A percentile compares a stretch with the other conserved stretches of the same genome.
Evolutionary conservation across 2,329 filamentous ascomycete genomes (phyloP).

Genomic region (Aspergillus tanneri): DNA sequence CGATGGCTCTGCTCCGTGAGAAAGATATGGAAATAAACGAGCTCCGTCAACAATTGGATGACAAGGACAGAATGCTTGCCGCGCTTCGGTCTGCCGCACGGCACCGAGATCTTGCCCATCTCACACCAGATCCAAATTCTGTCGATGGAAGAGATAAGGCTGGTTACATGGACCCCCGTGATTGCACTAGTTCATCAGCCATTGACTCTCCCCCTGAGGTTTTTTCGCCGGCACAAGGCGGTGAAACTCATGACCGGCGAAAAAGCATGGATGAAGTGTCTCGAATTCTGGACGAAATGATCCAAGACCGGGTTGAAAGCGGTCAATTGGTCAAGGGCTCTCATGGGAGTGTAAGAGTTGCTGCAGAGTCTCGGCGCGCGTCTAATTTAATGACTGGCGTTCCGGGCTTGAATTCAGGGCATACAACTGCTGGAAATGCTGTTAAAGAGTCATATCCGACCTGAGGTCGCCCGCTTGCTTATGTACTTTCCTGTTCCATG

Average conservation of each 20-base stretch:
- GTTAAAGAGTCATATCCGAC: conserved; percentile 1
- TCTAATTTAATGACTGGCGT: conserved; percentile 30
- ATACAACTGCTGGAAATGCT: conserved; percentile 15
- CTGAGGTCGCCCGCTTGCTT: conserved; percentile 12
- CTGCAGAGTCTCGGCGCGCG: conserved; percentile 41
- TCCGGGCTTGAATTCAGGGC: conserved; percentile 28
- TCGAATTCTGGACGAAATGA: conserved; percentile 92
- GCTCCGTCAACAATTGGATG: conserved; percentile 82
- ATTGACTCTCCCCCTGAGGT: conserved; percentile 31
- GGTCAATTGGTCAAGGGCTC: conserved; percentile 67
- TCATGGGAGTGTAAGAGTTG: conserved; percentile 65
- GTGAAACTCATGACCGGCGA: conserved; percentile 47
- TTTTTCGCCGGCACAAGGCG: conserved; percentile 31
- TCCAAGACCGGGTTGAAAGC: conserved; percentile 78
- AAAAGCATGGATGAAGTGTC: conserved; percentile 89
- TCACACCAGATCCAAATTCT: conserved; percentile 39
- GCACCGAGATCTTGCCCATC: conserved; percentile 78
- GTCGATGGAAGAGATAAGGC: conserved; percentile 31
- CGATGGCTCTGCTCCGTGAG: conserved; percentile 71
- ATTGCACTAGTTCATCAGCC: conserved; percentile 16
- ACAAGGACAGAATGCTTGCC: conserved; percentile 90
- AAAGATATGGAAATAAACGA: conserved; percentile 93
- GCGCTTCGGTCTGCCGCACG: conserved; percentile 82
- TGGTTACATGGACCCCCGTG: conserved; percentile 23
- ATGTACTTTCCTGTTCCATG: conserved; percentile 9